phyloP scores from a whole-genome alignment of 2,329 filamentous ascomycete genomes.

The Trichoderma gracile region DNA sequence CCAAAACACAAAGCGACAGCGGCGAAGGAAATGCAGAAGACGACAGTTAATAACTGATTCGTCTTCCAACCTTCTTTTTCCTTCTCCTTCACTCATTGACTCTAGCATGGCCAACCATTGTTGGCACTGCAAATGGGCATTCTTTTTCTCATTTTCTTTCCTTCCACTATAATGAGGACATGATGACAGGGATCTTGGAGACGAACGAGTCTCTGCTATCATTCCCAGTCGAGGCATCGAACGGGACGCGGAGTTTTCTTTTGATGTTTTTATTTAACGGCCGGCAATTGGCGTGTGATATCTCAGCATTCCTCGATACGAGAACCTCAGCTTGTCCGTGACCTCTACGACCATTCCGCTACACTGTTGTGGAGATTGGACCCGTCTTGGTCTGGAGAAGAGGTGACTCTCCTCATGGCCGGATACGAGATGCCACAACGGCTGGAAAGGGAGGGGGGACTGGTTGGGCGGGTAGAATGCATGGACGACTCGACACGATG shows the following conservation, averaged over 20 bases:
- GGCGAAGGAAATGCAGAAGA: constrained; percentile 46
- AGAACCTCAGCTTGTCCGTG: background rate
- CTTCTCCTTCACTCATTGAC: constrained; percentile 26
- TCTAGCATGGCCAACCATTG: background rate
- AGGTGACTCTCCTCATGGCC: constrained; percentile 35
- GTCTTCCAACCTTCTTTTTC: constrained; percentile 32
- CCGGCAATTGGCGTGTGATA: constrained; percentile 24
- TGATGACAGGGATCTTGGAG: constrained; percentile 31
- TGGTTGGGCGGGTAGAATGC: constrained; percentile 45
- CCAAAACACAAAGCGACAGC: constrained; percentile 51
- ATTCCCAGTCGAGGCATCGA: constrained; percentile 18
- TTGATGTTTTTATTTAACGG: constrained; percentile 22
- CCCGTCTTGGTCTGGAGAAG: constrained; percentile 41
- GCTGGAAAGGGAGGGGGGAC: constrained; percentile 31
- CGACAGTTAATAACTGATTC: constrained; percentile 39
- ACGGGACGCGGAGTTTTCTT: constrained; percentile 25
- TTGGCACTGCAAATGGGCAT: constrained; percentile 29
- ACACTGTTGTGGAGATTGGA: constrained; percentile 17
- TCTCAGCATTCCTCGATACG: background rate
- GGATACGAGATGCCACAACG: constrained; percentile 27
- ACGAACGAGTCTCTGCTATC: constrained; percentile 20
- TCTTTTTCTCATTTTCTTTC: constrained; percentile 20
- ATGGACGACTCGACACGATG: constrained; percentile 49
- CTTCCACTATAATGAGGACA: constrained; percentile 39
- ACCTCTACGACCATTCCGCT: background rate